Base-by-base conservation (phyloP, 805 yeast genomes). In the Cyberlindnera xylosilytica region DNA sequence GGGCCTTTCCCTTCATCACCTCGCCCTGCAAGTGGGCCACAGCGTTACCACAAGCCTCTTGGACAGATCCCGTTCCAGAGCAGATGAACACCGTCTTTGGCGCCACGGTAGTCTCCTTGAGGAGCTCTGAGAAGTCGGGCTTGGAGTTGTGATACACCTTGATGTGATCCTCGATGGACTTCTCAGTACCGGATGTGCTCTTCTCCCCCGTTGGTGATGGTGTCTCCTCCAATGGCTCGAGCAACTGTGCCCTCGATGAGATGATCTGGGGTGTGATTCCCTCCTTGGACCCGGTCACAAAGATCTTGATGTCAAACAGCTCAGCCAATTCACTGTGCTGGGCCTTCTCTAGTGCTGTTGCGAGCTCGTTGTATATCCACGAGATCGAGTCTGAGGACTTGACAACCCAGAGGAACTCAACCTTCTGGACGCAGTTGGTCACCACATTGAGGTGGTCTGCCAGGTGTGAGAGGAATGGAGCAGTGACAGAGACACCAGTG, bases 401-500 rank as follows among this genome's bases (percentile, higher is more conserved):
- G 15, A 74, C 64, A 12, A 72, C 52, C 81, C 82, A 77, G 20
- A 68, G 58, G 30, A 77, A 66, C 23, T 65, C 59, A 20, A 76
- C 60, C 5, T 49, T 52, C 43, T 53, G 13, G 48, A 66, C 31
- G 44, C 51, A 18, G 39, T 44, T 41, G 12, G 57, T 29, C 6
- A 47, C 36, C 31, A 37, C 34, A 4, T 19, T 26, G 0, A 51
- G 29, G 38, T 51, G 31, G 7, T 46, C 40, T 3, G 47, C 43
- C 45, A 54, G 45, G 45, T 61, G 42, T 10, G 50, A 32, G 35
- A 72, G 51, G 45, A 71, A 75, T 10, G 82, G 77, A 17, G 74
- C 44, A 2, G 74, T 64, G 0, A 73, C 76, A 4, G 79, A 65
- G 13, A 77, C 67, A 31, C 83, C 83, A 36, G 74, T 67, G 4